Percentiles rank a stretch among this genome's conserved stretches.
These are phyloP conservation scores for Tolypocladium inflatum DNA, from an alignment of 2,329 filamentous ascomycete genomes.

Conservation along the genomic window DNA sequence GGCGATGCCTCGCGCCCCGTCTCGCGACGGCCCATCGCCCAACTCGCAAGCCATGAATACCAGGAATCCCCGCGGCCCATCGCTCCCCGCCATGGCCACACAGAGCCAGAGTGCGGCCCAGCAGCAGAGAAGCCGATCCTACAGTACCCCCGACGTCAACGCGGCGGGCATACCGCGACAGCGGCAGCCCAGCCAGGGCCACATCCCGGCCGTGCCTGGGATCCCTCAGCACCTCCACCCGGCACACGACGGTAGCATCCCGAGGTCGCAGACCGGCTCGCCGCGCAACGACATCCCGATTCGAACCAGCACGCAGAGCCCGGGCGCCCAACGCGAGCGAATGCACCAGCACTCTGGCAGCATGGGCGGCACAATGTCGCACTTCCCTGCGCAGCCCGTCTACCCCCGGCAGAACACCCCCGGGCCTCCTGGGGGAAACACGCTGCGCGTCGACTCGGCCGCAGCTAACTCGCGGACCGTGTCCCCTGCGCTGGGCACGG, in stretches of 20 bases:
- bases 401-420: constrained; percentile 39
- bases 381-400: constrained; percentile 46
- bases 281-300: constrained; percentile 60
- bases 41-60: constrained; percentile 55
- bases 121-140: constrained; percentile 74
- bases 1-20: constrained; percentile 72
- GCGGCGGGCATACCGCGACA: constrained; percentile 51
- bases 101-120: constrained; percentile 45
- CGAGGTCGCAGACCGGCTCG: constrained; percentile 74
- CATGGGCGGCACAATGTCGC: constrained; percentile 41
- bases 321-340: constrained; percentile 55
- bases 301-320: constrained; percentile 61
- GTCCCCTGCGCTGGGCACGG: constrained; percentile 35
- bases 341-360: constrained; percentile 38
- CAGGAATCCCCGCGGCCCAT: constrained; percentile 65
- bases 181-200: constrained; percentile 42
- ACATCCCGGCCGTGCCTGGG: constrained; percentile 63
- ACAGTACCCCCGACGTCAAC: constrained; percentile 92
- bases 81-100: constrained; percentile 61
- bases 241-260: constrained; percentile 53
- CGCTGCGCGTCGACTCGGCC: constrained; percentile 28
- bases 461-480: constrained; percentile 31
- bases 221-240: constrained; percentile 62
- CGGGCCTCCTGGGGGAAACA: constrained; percentile 20
- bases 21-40: constrained; percentile 61